A percentile compares a stretch with the other conserved stretches of the same genome.
Evolutionary conservation across 2,329 filamentous ascomycete species (phyloP).

Genomic region (Clarireedia paspali): DNA sequence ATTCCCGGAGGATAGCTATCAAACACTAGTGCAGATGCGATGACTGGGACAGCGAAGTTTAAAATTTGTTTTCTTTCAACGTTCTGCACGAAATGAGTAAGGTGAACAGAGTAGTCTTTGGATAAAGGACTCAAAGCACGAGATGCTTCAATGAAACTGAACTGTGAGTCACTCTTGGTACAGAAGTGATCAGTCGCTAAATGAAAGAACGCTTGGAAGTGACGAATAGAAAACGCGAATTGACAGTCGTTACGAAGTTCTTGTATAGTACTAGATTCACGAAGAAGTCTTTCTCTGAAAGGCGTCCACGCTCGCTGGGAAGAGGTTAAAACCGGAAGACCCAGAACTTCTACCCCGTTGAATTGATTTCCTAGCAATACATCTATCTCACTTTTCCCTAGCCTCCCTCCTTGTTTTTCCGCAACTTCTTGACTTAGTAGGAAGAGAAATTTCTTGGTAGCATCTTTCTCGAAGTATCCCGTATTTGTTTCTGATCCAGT

Average conservation of each 20-base stretch:
- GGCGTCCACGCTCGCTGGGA: background rate
- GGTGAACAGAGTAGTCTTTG: no score
- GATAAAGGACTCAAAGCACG: no score
- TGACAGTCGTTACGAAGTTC: background rate
- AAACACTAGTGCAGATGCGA: constrained; percentile 17
- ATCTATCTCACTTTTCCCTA: background rate
- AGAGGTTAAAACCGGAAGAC: background rate
- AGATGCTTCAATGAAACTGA: no score
- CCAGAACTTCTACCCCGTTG: background rate
- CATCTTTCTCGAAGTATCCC: background rate
- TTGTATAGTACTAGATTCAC: background rate
- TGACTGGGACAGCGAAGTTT: constrained; percentile 13
- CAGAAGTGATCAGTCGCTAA: no score
- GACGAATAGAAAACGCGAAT: background rate
- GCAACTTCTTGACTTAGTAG: background rate
- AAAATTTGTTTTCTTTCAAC: constrained; percentile 6
- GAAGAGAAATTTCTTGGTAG: background rate
- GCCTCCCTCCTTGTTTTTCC: background rate
- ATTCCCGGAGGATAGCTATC: no score
- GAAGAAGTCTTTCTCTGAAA: background rate
- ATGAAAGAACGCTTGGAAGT: no score
- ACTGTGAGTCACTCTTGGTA: background rate
- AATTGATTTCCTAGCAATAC: background rate
- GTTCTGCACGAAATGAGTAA: constrained; percentile 8
- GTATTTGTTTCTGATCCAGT: background rate